phyloP scores from a whole-genome alignment of 73 alveolate genomes.

The Tetrahymena thermophila region DNA sequence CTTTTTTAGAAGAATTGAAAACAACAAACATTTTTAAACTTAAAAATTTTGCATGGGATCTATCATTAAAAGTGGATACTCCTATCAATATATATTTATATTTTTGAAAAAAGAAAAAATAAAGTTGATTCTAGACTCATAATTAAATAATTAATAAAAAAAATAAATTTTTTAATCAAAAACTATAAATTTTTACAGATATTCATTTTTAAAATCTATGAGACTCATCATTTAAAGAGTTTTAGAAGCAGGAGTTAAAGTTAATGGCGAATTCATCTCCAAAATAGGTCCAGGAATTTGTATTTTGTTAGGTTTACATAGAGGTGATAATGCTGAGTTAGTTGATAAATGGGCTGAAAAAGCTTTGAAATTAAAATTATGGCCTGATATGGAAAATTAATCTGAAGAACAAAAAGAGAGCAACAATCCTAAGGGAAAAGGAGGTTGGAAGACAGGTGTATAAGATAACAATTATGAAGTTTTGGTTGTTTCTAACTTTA shows the following conservation, averaged over 20 bases:
- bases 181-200: background rate
- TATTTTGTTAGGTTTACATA: constrained; percentile 77
- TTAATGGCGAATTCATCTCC: constrained; percentile 57
- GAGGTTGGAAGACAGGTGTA: constrained; percentile 70
- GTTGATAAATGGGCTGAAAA: constrained; percentile 60
- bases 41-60: no score
- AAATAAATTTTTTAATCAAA: background rate
- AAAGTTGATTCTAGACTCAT: no score
- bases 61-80: no score
- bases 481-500: constrained; percentile 81
- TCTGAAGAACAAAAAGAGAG: background rate
- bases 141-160: background rate
- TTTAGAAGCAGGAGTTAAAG: constrained; percentile 65
- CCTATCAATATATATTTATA: no score
- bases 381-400: constrained; percentile 55
- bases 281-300: constrained; percentile 76
- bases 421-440: constrained; percentile 29
- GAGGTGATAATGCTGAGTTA: constrained; percentile 60
- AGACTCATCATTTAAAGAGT: constrained; percentile 80
- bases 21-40: no score
- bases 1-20: no score
- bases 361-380: constrained; percentile 63
- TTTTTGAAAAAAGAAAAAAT: no score
- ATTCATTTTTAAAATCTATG: constrained; percentile 40
- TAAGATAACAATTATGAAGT: constrained; percentile 64